A percentile compares a stretch with the other conserved stretches of the same genome.
phyloP scores from a whole-genome alignment of 495 filamentous ascomycete species.

The Hypomontagnella submonticulosa region DNA sequence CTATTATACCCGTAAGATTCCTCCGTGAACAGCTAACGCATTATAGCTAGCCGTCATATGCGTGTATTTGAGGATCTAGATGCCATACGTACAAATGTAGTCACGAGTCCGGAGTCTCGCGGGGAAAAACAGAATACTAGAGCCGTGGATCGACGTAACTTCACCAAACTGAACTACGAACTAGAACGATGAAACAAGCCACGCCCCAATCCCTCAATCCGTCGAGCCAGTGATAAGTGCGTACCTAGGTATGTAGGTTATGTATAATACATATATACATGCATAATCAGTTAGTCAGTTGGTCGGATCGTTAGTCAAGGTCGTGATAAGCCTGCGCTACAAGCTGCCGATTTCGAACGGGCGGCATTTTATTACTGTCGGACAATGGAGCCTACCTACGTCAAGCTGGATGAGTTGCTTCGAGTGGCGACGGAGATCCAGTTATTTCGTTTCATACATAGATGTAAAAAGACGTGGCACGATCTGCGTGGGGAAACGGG shows the following conservation, averaged over 20 bases:
- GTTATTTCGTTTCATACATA: conserved; percentile 14
- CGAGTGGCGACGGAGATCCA: conserved; percentile 1
- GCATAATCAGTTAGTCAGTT: no score
- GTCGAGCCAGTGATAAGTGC: background rate
- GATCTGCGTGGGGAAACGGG: conserved; percentile 36
- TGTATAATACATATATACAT: background rate
- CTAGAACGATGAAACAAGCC: conserved; percentile 24
- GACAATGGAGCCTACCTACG: conserved; percentile 1
- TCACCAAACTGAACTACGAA: conserved; percentile 10
- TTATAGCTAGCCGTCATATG: no score
- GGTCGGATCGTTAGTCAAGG: no score
- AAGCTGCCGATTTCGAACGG: no score
- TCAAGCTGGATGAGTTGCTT: background rate
- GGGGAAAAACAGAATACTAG: background rate
- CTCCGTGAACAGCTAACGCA: conserved; percentile 3
- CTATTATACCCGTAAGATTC: conserved; percentile 3
- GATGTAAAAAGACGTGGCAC: conserved; percentile 38
- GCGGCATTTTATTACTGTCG: background rate
- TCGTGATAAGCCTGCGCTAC: no score
- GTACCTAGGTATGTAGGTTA: background rate
- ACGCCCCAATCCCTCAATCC: conserved; percentile 26
- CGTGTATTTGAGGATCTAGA: no score
- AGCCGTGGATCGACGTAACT: conserved; percentile 15
- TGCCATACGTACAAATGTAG: no score
- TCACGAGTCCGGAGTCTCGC: background rate